Evolutionary conservation across 2,329 filamentous ascomycete genomes (phyloP), one percentile per base, ranked within the genome.

Genomic region (Paecilomyces dactylethromorphus): DNA sequence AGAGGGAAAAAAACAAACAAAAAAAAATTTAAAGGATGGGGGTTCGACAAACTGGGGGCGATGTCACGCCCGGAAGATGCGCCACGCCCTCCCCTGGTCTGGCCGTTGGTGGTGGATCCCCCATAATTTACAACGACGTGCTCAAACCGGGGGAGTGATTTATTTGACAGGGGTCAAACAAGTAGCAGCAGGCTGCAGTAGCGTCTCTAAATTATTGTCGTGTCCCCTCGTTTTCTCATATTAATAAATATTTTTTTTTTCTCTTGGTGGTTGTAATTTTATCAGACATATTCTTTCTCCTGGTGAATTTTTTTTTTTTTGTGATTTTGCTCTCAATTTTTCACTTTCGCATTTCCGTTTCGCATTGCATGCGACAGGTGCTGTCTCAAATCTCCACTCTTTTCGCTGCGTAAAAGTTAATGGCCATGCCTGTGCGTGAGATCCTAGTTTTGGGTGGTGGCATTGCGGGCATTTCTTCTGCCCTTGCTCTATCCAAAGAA

Each of bases 371-470:
- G n/a, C 35, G n/a, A n/a, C 6, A 8, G 39, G 39, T 15, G 15
- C 39, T 45, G 39, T 8, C 18, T 45, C 39, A 21, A 45, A n/a
- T 45, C 39, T 45, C 39, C 13, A 45, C 39, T 45, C 39, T 45
- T n/a, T 18, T 45, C n/a, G 39, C 15, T 45, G 39, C 4, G n/a
- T 45, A 45, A 45, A 45, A 45, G 6, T 45, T 45, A 45, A 45
- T 45, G 21, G n/a, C 39, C 21, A 45, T 45, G 39, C 39, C n/a
- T 3, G 39, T 45, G 39, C 39, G 39, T 21, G 39, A 45, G 39
- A 71, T 75, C 49, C 57, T 70, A 26, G 69, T 75, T 18, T 65
- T 72, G 24, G 72, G 72, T 11, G 71, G 68, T 12, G 72, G 72
- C 22, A 73, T 74, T 56, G 68, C 70, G 2, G 72, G 72, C 26